These are phyloP conservation scores for Ceratorhiza oryzae-sativae DNA, from an alignment of 1,284 basidiomycete genomes.

Conservation along the genomic window DNA sequence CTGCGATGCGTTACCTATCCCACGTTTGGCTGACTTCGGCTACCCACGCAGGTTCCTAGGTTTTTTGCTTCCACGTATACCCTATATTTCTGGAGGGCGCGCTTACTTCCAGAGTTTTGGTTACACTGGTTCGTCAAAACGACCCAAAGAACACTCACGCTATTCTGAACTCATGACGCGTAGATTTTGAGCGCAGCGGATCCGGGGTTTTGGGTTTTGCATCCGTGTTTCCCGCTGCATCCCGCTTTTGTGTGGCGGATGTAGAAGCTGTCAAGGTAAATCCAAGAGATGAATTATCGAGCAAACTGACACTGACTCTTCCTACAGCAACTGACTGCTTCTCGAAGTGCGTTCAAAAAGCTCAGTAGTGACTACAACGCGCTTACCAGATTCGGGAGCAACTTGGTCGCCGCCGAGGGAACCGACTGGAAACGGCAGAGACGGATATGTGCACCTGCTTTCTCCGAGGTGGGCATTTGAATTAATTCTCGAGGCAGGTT, in stretches of 20 bases:
- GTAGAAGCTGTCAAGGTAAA: slow-evolving; percentile 11
- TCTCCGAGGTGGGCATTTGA: slow-evolving; percentile 31
- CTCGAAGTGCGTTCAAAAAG: slow-evolving; percentile 12
- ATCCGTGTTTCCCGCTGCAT: background rate
- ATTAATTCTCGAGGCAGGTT: too few relatives aligned
- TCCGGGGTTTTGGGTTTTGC: background rate
- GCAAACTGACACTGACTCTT: too few relatives aligned
- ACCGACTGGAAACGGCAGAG: slow-evolving; percentile 36
- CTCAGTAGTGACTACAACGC: background rate
- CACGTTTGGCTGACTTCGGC: background rate
- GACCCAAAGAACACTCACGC: background rate
- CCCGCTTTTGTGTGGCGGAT: background rate
- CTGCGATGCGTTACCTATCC: background rate
- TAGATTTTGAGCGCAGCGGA: background rate
- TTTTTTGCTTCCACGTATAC: background rate
- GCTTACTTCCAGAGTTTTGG: background rate
- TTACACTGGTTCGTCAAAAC: background rate
- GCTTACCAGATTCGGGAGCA: slow-evolving; percentile 35
- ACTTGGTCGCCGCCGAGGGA: slow-evolving; percentile 33
- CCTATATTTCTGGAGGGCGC: background rate
- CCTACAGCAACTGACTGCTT: too few relatives aligned
- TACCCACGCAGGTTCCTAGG: background rate
- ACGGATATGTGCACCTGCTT: slow-evolving; percentile 32
- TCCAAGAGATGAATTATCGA: background rate
- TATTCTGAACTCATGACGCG: background rate